Base-by-base conservation (phyloP, 164 flowering plant species). In the Stephania yunnanensis region DNA sequence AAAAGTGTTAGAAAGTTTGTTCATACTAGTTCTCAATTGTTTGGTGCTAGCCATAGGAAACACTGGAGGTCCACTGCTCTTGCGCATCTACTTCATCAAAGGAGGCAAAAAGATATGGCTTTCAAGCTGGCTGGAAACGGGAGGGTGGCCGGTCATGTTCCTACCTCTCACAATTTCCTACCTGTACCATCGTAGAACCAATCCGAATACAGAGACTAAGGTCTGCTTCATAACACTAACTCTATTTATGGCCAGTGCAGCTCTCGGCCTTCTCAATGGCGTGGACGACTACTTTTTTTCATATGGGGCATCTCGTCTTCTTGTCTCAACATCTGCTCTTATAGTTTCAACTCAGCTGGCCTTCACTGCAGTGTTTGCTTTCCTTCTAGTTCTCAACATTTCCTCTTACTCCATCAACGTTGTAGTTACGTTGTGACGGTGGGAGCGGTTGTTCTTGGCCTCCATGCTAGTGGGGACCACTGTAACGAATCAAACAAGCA, bases 291-390 rank as follows among this genome's bases (percentile, higher is more conserved):
- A 84, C 79, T 52, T 90, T 20, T 89, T 87, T 65, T 81, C 91
- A 12, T 85, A 75, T 67, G 92, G 91, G 4, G 75, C 82, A 9
- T 76, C 83, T 0, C 75, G 76, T 3, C 84, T 90, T 1, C 94
- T 91, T 0, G 85, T 87, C 3, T 90, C 92, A 0, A 90, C 94
- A 0, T 80, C 86, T 1, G 15, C 90, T 10, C 74, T 90, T 0
- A 71, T 89, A 75, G 71, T 85, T 12, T 89, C 92, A 0, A 61
- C 85, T 10, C 92, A 90, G 55, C 74, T 90, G 66, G 92, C 79
- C 3, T 89, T 89, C 87, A 90, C 91, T 0, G 94, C 94, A 0
- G 78, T 7, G 1, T 87, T 85, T 42, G 88, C 92, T 1, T 87
- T 77, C 75, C 68, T 87, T 0, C 71, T 90, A 9, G 91, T 90